phyloP scores from a whole-genome alignment of 2,329 filamentous ascomycete genomes.

The Orbilia javanica region DNA sequence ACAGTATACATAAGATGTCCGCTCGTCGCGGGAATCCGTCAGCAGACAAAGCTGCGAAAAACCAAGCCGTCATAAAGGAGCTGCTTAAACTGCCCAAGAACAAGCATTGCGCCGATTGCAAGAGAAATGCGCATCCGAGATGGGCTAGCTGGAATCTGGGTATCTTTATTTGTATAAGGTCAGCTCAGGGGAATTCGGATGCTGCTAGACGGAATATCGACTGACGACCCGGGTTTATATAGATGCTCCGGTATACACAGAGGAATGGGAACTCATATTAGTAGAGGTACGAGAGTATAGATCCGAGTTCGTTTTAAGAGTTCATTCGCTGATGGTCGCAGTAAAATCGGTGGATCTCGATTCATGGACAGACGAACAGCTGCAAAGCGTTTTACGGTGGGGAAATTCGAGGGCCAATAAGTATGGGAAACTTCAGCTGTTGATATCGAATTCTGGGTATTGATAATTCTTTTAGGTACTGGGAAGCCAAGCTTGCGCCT shows the following conservation, averaged over 20 bases:
- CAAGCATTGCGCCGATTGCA: constrained; percentile 98
- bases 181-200: constrained; percentile 30
- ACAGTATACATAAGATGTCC: constrained; percentile 73
- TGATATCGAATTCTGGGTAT: constrained; percentile 46
- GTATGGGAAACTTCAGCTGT: constrained; percentile 66
- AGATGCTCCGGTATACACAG: constrained; percentile 96
- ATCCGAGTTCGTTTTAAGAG: not conserved
- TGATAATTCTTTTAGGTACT: constrained; percentile 73
- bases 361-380: constrained; percentile 97
- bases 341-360: constrained; percentile 99
- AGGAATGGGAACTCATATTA: constrained; percentile 99
- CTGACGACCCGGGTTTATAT: constrained; percentile 13
- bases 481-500: constrained; percentile 92
- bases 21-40: constrained; percentile 79
- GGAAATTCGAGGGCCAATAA: constrained; percentile 97
- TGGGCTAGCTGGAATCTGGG: constrained; percentile 99
- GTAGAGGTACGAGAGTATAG: constrained; percentile 68
- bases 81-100: constrained; percentile 94
- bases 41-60: constrained; percentile 90
- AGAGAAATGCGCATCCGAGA: constrained; percentile 97
- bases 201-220: not conserved
- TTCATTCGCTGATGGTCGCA: constrained; percentile 37
- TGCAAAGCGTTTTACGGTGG: constrained; percentile 94
- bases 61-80: constrained; percentile 92
- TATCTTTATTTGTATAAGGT: constrained; percentile 94